A percentile compares a stretch with the other conserved stretches of the same genome.
These are phyloP conservation scores for Colletotrichum camelliae DNA, from an alignment of 2,329 filamentous ascomycete species.

Conservation along the genomic window DNA sequence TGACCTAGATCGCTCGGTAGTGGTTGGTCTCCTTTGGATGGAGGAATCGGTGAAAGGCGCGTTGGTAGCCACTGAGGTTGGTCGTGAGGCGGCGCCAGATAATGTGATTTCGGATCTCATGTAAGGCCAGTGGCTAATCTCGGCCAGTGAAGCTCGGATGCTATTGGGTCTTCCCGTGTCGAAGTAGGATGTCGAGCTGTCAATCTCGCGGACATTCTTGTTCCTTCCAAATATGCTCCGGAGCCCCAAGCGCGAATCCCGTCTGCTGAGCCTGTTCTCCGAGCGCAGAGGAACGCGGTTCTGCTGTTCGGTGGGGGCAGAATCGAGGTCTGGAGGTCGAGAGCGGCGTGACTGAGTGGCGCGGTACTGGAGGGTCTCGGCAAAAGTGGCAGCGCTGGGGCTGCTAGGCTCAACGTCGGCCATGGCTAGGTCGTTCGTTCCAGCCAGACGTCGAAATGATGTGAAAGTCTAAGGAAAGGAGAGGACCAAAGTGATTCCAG, in stretches of 20 bases:
- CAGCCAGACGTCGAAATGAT: neutral
- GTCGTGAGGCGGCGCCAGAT: neutral
- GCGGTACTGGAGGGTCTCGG: slow-evolving; percentile 34
- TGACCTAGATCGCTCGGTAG: slow-evolving; percentile 5
- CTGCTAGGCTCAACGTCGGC: slow-evolving; percentile 19
- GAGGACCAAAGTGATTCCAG: neutral
- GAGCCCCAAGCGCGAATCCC: slow-evolving; percentile 59
- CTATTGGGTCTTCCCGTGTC: slow-evolving; percentile 38
- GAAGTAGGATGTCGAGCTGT: slow-evolving; percentile 33
- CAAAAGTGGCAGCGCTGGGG: slow-evolving; percentile 10
- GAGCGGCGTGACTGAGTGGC: slow-evolving; percentile 37
- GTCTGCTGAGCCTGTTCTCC: slow-evolving; percentile 44
- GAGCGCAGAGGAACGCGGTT: slow-evolving; percentile 47
- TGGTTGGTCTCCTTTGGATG: slow-evolving; percentile 4
- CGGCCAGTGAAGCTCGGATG: slow-evolving; percentile 51
- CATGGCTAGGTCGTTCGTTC: slow-evolving; percentile 8
- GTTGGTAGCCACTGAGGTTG: slow-evolving; percentile 2
- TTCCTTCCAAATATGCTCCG: slow-evolving; percentile 56
- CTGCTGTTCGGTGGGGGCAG: slow-evolving; percentile 32
- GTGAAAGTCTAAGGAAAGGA: neutral
- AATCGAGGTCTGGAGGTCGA: slow-evolving; percentile 42
- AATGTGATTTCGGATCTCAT: slow-evolving; percentile 17
- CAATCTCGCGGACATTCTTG: slow-evolving; percentile 40
- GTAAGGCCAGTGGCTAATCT: slow-evolving; percentile 50
- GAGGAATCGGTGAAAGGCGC: slow-evolving; percentile 11